Conservation (phyloP, 768 basidiomycete genomes). For the Psilocybe azurescens region DNA sequence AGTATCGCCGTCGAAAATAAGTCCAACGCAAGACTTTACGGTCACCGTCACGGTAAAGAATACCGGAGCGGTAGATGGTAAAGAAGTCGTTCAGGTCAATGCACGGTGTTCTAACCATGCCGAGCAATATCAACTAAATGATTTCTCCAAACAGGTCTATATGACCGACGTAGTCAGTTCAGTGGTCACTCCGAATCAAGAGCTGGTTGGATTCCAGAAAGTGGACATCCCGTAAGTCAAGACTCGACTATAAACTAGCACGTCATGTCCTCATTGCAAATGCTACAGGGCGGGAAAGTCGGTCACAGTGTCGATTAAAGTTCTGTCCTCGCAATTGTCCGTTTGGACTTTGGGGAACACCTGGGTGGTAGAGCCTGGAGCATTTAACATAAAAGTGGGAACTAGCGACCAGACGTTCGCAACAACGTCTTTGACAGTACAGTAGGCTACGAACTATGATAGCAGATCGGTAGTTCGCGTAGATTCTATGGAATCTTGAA, state of each 20-base stretch:
- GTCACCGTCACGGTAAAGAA: constrained; percentile 69
- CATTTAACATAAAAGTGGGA: constrained; percentile 65
- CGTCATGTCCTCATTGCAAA: not conserved
- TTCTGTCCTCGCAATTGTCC: constrained; percentile 53
- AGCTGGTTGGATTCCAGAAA: constrained; percentile 67
- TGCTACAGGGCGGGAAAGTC: constrained; percentile 52
- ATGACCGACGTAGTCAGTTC: constrained; percentile 63
- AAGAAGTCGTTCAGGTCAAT: constrained; percentile 68
- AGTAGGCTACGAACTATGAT: too few species aligned
- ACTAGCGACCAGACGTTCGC: constrained; percentile 61
- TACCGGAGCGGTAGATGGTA: constrained; percentile 57
- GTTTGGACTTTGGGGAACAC: constrained; percentile 55
- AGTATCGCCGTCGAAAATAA: constrained; percentile 51
- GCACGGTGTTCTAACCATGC: too few species aligned
- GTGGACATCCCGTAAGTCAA: constrained; percentile 57
- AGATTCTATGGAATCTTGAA: too few species aligned
- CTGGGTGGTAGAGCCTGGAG: constrained; percentile 68
- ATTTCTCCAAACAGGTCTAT: constrained; percentile 56
- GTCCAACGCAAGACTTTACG: constrained; percentile 53
- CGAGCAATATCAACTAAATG: too few species aligned
- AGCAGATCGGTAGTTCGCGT: too few species aligned
- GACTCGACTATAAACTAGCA: not conserved
- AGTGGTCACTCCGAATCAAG: constrained; percentile 67
- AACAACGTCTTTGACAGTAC: constrained; percentile 54
- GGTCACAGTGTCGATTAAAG: constrained; percentile 49